A percentile compares a stretch with the other conserved stretches of the same genome.
Conservation (phyloP, 2,329 filamentous ascomycete species). For the Didymella arachidicola region DNA sequence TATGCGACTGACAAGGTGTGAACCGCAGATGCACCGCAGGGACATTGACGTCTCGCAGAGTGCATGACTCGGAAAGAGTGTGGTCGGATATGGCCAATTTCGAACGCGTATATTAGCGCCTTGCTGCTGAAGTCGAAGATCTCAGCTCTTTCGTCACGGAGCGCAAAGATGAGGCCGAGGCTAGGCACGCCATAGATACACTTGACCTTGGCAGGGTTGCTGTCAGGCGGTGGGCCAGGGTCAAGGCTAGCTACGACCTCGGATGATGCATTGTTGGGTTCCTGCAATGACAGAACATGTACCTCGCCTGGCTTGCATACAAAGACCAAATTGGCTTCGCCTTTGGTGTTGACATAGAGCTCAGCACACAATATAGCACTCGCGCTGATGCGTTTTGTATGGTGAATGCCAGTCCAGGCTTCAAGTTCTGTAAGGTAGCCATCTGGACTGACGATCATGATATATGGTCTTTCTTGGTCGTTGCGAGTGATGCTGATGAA, state of each 20-base stretch:
- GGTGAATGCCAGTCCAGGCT: constrained; percentile 53
- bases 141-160: constrained; percentile 64
- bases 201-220: constrained; percentile 57
- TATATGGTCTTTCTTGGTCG: constrained; percentile 46
- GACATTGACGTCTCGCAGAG: constrained; percentile 59
- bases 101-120: constrained; percentile 68
- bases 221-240: constrained; percentile 46
- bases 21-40: constrained; percentile 65
- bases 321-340: constrained; percentile 42
- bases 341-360: constrained; percentile 39
- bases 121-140: constrained; percentile 67
- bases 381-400: constrained; percentile 40
- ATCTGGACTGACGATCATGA: constrained; percentile 70
- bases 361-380: constrained; percentile 39
- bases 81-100: constrained; percentile 64
- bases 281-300: constrained; percentile 41
- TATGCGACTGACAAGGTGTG: constrained; percentile 72
- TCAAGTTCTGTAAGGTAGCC: constrained; percentile 69
- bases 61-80: constrained; percentile 69
- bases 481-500: constrained; percentile 44
- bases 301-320: constrained; percentile 47
- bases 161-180: constrained; percentile 68
- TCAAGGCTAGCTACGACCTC: constrained; percentile 47
- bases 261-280: constrained; percentile 36
- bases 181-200: constrained; percentile 67